Evolutionary conservation across 148 eudicot genomes (phyloP).

Genomic region (Mesembryanthemum crystallinum): DNA sequence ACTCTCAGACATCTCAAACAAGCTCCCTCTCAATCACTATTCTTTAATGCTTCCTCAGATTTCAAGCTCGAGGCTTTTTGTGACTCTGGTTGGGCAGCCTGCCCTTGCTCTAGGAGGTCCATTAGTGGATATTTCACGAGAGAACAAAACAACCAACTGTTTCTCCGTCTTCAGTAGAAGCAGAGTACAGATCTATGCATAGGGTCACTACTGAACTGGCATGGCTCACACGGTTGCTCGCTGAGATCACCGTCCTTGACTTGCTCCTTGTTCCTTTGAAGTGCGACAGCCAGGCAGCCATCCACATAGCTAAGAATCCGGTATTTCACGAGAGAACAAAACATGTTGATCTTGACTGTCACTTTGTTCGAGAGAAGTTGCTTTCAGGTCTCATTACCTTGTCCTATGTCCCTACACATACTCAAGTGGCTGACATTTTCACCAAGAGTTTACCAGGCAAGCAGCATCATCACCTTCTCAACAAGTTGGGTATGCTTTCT

Average conservation of each 20-base stretch:
- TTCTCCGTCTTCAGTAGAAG: background rate
- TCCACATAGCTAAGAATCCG: background rate
- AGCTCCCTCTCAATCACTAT: background rate
- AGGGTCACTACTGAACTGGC: background rate
- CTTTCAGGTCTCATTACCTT: background rate
- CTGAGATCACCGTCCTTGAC: background rate
- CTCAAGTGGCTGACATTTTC: background rate
- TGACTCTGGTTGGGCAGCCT: background rate
- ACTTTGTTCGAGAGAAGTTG: background rate
- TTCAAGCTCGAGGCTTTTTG: background rate
- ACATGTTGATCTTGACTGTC: background rate
- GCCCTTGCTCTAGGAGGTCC: background rate
- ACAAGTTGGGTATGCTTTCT: background rate
- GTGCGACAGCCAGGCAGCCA: background rate
- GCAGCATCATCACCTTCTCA: background rate
- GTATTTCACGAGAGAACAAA: background rate
- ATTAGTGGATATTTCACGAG: background rate
- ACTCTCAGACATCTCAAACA: background rate
- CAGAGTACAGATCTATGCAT: background rate
- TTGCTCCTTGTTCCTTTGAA: background rate
- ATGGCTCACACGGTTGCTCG: background rate
- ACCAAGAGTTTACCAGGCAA: background rate
- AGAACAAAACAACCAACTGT: background rate
- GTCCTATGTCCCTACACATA: background rate
- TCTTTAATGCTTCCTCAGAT: background rate